Evolutionary conservation across 116 monocot genomes (phyloP).

Genomic region (Posidonia oceanica): DNA sequence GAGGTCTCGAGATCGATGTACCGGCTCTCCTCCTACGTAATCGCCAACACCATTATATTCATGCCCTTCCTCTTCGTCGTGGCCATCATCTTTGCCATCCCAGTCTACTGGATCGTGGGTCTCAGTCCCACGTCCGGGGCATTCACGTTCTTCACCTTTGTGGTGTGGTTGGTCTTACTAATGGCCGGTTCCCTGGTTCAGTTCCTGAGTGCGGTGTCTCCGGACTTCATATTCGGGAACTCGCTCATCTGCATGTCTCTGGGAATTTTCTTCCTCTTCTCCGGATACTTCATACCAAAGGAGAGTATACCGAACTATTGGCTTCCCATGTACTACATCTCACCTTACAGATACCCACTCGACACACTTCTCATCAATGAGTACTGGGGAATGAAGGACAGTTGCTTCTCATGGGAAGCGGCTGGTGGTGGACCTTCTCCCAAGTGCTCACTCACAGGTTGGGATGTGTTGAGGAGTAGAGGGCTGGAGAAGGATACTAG

Average conservation of each 20-base stretch:
- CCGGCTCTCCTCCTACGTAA: constrained; percentile 64
- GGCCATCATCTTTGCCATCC: constrained; percentile 36
- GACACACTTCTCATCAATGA: constrained; percentile 54
- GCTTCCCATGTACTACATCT: constrained; percentile 66
- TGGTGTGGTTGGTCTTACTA: constrained; percentile 67
- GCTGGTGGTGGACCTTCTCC: neutral
- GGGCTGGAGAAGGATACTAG: constrained; percentile 59
- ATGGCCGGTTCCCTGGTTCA: constrained; percentile 77
- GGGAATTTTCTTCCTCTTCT: constrained; percentile 75
- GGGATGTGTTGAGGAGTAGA: constrained; percentile 54
- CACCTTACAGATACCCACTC: constrained; percentile 56
- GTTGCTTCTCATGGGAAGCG: constrained; percentile 49
- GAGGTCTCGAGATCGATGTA: constrained; percentile 67
- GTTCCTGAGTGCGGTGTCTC: constrained; percentile 56
- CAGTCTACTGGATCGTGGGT: constrained; percentile 61
- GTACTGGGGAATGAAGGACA: constrained; percentile 50
- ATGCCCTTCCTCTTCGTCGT: constrained; percentile 47
- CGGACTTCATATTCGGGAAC: constrained; percentile 78
- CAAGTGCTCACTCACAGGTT: constrained; percentile 38
- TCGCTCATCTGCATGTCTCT: constrained; percentile 49
- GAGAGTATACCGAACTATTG: constrained; percentile 50
- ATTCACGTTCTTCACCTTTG: constrained; percentile 44
- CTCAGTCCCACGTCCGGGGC: constrained; percentile 22
- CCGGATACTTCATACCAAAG: constrained; percentile 76
- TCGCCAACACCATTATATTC: constrained; percentile 39